Percentiles rank a stretch among this genome's conserved stretches.
These are phyloP conservation scores for Fusarium sp. DNA, from an alignment of 2,329 filamentous ascomycete species.

Conservation along the genomic window DNA sequence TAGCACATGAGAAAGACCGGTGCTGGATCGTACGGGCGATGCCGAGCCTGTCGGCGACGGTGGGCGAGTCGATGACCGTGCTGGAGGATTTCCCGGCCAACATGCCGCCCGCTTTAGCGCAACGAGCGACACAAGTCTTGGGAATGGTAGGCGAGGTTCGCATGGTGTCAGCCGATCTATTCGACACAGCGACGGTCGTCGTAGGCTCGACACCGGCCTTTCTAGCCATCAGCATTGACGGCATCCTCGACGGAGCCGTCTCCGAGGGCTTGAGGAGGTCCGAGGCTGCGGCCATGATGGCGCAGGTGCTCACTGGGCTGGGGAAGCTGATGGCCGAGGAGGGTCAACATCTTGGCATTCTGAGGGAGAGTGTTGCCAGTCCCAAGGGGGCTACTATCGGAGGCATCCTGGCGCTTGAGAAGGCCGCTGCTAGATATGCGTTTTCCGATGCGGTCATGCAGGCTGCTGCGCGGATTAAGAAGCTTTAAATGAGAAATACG, in stretches of 20 bases:
- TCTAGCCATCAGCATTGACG: slow-evolving; percentile 14
- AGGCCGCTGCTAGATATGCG: slow-evolving; percentile 16
- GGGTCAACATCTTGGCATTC: slow-evolving; percentile 10
- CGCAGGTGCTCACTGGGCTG: slow-evolving; percentile 13
- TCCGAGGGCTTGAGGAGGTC: slow-evolving; percentile 19
- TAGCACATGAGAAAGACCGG: slow-evolving; percentile 11
- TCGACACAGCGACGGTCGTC: slow-evolving; percentile 18
- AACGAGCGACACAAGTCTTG: slow-evolving; percentile 16
- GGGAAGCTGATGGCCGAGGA: slow-evolving; percentile 16
- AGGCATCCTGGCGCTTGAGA: slow-evolving; percentile 15
- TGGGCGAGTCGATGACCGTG: slow-evolving; percentile 22
- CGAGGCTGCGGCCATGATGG: slow-evolving; percentile 21
- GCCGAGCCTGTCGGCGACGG: slow-evolving; percentile 18
- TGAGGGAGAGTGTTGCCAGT: slow-evolving; percentile 20
- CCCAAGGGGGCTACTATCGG: slow-evolving; percentile 19
- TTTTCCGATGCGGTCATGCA: slow-evolving; percentile 17
- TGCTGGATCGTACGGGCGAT: slow-evolving; percentile 21
- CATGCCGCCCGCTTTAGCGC: slow-evolving; percentile 8
- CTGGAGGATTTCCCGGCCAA: slow-evolving; percentile 13
- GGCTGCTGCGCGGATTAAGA: slow-evolving; percentile 12
- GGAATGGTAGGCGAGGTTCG: slow-evolving; percentile 19
- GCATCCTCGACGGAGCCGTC: slow-evolving; percentile 18
- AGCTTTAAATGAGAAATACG: slow-evolving; percentile 8
- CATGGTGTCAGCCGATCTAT: slow-evolving; percentile 15
- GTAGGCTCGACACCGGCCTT: slow-evolving; percentile 22